Evolutionary conservation across 83 land plant genomes (phyloP).

Genomic region (Larix sibirica): DNA sequence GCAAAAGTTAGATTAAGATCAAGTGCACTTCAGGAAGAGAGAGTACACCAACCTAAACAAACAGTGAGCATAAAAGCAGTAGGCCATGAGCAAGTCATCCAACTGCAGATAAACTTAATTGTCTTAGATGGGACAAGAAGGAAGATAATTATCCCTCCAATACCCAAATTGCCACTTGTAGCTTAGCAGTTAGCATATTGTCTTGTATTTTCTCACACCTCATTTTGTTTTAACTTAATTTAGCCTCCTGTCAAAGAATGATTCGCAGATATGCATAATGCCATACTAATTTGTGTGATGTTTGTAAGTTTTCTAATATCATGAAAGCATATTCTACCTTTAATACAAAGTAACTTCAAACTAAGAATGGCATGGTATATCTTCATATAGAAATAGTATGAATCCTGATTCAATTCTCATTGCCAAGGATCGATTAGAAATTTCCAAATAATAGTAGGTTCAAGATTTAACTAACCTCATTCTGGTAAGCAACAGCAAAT

Average conservation of each 20-base stretch:
- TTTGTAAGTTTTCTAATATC: background rate
- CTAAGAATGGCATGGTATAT: background rate
- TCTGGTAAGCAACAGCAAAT: conserved; percentile 72
- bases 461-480: conserved; percentile 52
- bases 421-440: background rate
- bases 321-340: background rate
- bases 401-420: background rate
- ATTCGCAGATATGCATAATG: no score
- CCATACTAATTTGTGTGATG: no score
- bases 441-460: background rate
- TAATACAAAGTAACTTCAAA: no score
- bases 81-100: background rate
- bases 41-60: background rate
- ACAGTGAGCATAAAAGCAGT: background rate
- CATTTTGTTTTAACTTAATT: background rate
- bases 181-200: background rate
- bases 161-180: no score
- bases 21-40: no score
- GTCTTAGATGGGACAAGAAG: background rate
- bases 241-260: background rate
- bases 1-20: no score
- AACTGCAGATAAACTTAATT: background rate
- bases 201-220: background rate
- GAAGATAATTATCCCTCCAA: no score
- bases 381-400: background rate